phyloP scores from a whole-genome alignment of 768 basidiomycete genomes.

The Hygrophorus russula region DNA sequence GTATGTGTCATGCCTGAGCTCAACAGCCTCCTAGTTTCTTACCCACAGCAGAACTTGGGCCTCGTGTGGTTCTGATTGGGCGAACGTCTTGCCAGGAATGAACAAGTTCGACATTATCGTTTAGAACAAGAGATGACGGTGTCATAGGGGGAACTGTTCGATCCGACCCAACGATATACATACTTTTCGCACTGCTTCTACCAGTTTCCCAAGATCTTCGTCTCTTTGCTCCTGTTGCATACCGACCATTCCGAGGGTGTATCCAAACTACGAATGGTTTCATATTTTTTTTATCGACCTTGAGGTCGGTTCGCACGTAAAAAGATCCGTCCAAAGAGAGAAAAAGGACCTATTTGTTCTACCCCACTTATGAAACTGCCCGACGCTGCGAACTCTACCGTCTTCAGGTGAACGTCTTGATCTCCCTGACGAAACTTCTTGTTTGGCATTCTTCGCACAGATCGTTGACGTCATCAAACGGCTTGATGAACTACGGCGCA shows the following conservation, averaged over 20 bases:
- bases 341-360: slow-evolving; percentile 57
- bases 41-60: too few relatives aligned
- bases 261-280: slow-evolving; percentile 72
- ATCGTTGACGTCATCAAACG: slow-evolving; percentile 24
- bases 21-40: too few relatives aligned
- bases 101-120: too few relatives aligned
- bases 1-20: too few relatives aligned
- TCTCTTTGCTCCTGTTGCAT: slow-evolving; percentile 14
- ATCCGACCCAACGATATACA: not conserved
- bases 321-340: slow-evolving; percentile 38
- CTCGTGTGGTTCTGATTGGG: too few relatives aligned
- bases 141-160: too few relatives aligned
- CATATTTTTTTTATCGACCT: slow-evolving; percentile 69
- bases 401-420: slow-evolving; percentile 33
- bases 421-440: slow-evolving; percentile 47
- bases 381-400: slow-evolving; percentile 7
- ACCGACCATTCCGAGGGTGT: slow-evolving; percentile 73
- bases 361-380: slow-evolving; percentile 55
- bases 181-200: slow-evolving; percentile 12
- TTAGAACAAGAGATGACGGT: too few relatives aligned
- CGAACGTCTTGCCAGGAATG: too few relatives aligned
- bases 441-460: slow-evolving; percentile 46
- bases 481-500: slow-evolving; percentile 20
- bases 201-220: slow-evolving; percentile 9
- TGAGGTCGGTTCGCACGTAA: slow-evolving; percentile 76